Percentiles rank a stretch among this genome's conserved stretches.
These are phyloP conservation scores for Pelargonium australe DNA, from an alignment of 441 rosid species.

Conservation along the genomic window DNA sequence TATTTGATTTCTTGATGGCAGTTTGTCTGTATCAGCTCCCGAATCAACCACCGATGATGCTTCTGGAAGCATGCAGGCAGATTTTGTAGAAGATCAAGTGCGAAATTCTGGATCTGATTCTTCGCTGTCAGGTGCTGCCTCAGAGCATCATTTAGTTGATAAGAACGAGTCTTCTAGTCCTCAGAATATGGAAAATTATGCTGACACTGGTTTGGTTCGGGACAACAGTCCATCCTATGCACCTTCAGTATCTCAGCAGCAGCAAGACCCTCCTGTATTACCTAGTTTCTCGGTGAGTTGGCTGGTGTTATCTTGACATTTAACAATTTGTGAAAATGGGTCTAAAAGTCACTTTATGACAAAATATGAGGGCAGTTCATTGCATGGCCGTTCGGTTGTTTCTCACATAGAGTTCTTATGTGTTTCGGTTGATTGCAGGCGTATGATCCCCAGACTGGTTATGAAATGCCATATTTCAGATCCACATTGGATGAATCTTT, in stretches of 20 bases:
- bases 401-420: constrained; percentile 14
- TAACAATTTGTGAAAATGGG: not conserved
- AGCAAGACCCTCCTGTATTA: constrained; percentile 52
- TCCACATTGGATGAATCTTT: constrained; percentile 59
- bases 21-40: constrained; percentile 39
- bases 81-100: constrained; percentile 42
- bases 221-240: constrained; percentile 48
- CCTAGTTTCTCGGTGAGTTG: constrained; percentile 56
- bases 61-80: constrained; percentile 41
- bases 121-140: constrained; percentile 41
- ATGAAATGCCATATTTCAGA: constrained; percentile 68
- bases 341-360: not conserved
- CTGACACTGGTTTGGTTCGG: constrained; percentile 49
- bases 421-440: constrained; percentile 39
- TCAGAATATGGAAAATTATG: constrained; percentile 46
- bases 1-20: constrained; percentile 27
- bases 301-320: not conserved
- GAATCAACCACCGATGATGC: constrained; percentile 41
- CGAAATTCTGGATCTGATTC: constrained; percentile 56
- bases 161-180: constrained; percentile 48
- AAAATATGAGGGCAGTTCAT: not conserved
- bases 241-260: constrained; percentile 50
- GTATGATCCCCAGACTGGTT: constrained; percentile 58
- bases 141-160: constrained; percentile 59
- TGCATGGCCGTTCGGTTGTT: not conserved